These are phyloP conservation scores for Phytopythium cucurbitacearum DNA, from an alignment of 352 stramenopile genomes.

Conservation along the genomic window DNA sequence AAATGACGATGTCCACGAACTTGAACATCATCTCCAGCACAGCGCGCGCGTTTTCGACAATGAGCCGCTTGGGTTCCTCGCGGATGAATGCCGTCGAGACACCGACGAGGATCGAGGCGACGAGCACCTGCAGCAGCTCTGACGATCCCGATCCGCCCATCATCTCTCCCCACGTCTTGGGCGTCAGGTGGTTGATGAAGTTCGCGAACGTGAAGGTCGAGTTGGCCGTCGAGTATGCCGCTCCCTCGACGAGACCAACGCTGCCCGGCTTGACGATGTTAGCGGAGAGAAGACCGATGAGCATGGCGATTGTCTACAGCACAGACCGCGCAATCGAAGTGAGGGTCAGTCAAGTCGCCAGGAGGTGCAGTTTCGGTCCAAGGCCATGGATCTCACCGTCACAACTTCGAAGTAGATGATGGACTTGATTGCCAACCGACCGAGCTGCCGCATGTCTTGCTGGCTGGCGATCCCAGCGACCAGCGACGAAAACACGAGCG, in stretches of 20 bases:
- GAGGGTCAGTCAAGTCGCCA: background rate
- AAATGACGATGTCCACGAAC: constrained; percentile 65
- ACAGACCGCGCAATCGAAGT: background rate
- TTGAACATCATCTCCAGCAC: constrained; percentile 70
- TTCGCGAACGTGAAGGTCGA: constrained; percentile 38
- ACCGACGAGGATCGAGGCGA: constrained; percentile 42
- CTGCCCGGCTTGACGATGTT: constrained; percentile 54
- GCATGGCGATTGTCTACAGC: constrained; percentile 25
- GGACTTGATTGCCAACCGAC: constrained; percentile 44
- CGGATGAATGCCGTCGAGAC: constrained; percentile 30
- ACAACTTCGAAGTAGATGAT: constrained; percentile 69
- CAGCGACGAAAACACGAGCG: constrained; percentile 56
- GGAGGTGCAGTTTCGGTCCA: background rate
- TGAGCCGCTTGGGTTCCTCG: constrained; percentile 31
- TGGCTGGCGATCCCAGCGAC: constrained; percentile 52
- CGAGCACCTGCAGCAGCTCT: constrained; percentile 52
- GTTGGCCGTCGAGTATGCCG: constrained; percentile 18
- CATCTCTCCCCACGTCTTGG: constrained; percentile 69
- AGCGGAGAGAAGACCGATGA: constrained; percentile 41
- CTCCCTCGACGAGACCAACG: constrained; percentile 26
- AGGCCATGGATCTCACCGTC: constrained; percentile 8
- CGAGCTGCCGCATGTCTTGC: constrained; percentile 54
- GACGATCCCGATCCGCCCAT: constrained; percentile 55
- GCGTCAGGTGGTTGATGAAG: constrained; percentile 57
- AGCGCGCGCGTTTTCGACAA: constrained; percentile 33